phyloP scores from a whole-genome alignment of 139 green algal genomes.

The Tetradesmus obliquus region DNA sequence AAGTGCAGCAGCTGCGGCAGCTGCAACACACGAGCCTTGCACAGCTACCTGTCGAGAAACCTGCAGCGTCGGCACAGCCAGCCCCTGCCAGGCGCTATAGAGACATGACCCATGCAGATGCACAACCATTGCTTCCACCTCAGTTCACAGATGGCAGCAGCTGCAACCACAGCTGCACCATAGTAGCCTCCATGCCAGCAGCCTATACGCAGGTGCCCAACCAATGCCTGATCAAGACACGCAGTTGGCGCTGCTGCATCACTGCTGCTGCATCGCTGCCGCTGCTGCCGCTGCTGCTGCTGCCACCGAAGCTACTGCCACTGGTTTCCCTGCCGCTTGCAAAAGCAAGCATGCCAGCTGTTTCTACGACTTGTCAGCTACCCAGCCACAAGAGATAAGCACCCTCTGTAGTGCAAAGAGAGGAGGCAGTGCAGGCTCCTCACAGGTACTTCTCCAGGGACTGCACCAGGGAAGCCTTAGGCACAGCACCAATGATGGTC shows the following conservation, averaged over 20 bases:
- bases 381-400: background rate
- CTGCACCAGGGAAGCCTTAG: conserved; percentile 90
- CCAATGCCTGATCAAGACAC: background rate
- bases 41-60: background rate
- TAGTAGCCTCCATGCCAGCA: background rate
- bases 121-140: background rate
- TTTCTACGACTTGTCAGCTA: background rate
- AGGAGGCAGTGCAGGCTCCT: background rate
- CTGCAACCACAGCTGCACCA: background rate
- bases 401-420: background rate
- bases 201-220: background rate
- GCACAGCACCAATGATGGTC: conserved; percentile 98
- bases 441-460: conserved; percentile 95
- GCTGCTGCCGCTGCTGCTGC: background rate
- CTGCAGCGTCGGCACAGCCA: background rate
- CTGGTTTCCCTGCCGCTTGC: background rate
- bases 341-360: background rate
- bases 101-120: background rate
- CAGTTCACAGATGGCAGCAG: background rate
- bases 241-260: background rate
- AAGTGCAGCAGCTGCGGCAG: background rate
- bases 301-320: background rate
- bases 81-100: background rate
- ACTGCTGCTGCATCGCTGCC: background rate
- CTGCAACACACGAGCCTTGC: background rate